phyloP scores from a whole-genome alignment of 2,329 filamentous ascomycete genomes.

The Sporothrix schenckii region DNA sequence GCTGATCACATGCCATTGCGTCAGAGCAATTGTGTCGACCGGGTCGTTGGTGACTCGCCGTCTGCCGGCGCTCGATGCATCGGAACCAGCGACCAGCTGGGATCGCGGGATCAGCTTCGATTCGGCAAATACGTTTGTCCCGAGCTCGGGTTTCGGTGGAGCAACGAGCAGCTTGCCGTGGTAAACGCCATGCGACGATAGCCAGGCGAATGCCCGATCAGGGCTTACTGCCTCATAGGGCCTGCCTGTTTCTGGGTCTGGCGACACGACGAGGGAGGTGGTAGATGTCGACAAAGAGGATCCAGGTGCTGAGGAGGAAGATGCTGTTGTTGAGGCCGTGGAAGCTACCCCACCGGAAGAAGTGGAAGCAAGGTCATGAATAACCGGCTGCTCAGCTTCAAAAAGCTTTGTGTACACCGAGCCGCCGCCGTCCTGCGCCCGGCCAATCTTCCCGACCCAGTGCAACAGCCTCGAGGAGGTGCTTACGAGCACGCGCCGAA shows the following conservation, averaged over 20 bases:
- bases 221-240: constrained; percentile 59
- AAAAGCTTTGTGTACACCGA: constrained; percentile 88
- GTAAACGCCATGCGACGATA: constrained; percentile 82
- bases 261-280: constrained; percentile 74
- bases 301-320: constrained; percentile 41
- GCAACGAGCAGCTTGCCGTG: constrained; percentile 76
- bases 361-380: constrained; percentile 70
- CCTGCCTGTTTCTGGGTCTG: constrained; percentile 62
- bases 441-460: constrained; percentile 75
- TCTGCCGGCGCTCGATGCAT: constrained; percentile 63
- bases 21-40: constrained; percentile 79
- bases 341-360: constrained; percentile 35
- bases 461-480: constrained; percentile 80
- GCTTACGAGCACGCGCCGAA: constrained; percentile 73
- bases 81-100: constrained; percentile 65
- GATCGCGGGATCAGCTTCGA: constrained; percentile 76
- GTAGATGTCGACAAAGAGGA: constrained; percentile 49
- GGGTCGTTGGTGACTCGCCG: constrained; percentile 69
- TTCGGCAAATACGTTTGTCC: constrained; percentile 74
- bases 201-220: constrained; percentile 85
- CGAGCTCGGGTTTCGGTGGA: constrained; percentile 65
- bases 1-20: constrained; percentile 89
- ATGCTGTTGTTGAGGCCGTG: background rate
- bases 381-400: constrained; percentile 77
- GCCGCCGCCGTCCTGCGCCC: constrained; percentile 71